Evolutionary conservation across 805 yeast genomes (phyloP), one percentile per base, ranked within the genome.

Genomic region (Torulaspora franciscae): DNA sequence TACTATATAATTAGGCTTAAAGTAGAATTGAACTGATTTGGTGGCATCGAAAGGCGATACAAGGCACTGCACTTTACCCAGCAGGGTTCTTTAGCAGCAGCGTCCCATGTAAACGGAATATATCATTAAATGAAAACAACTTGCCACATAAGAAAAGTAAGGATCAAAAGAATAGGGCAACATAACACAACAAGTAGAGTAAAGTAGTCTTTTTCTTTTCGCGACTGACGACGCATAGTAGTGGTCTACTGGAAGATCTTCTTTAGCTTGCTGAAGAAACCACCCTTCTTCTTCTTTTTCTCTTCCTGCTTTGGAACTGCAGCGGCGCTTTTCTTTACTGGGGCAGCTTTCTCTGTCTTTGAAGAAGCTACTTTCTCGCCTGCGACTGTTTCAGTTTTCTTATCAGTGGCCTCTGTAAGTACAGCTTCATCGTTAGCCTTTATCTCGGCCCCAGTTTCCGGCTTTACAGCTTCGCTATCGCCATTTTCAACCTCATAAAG

Each of bases 391-490:
- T 32, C 23, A 13, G 43, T 29, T 17, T 27, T 25, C 3, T 50
- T 19, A 23, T 29, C 15, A 10, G 47, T 27, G n/a, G 45, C 44
- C 8, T 46, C 38, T 7, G 46, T 9, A 28, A 52, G 36, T 23
- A 52, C 39, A 33, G 40, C 32, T 17, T 30, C 46, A 22, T 38
- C 36, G 22, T 37, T 40, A 2, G 36, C 17, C 13, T 30, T 46
- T 17, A 38, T 32, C 26, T 37, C 37, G 1, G 33, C 32, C 7
- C 34, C 40, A 4, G 48, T 11, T n/a, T 44, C 41, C n/a, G 39
- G 43, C 28, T 52, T 29, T 19, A 39, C 36, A 14, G 50, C 33
- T 4, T 65, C 56, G 34, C 59, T 63, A n/a, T 73, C 71, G n/a
- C 52, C 52, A 28, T 49, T 52, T 13, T 58, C 61, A 13, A 39